Evolutionary conservation across 2,329 filamentous ascomycete species (phyloP), one percentile per base, ranked within the genome.

Genomic region (Elsinoe perseae): DNA sequence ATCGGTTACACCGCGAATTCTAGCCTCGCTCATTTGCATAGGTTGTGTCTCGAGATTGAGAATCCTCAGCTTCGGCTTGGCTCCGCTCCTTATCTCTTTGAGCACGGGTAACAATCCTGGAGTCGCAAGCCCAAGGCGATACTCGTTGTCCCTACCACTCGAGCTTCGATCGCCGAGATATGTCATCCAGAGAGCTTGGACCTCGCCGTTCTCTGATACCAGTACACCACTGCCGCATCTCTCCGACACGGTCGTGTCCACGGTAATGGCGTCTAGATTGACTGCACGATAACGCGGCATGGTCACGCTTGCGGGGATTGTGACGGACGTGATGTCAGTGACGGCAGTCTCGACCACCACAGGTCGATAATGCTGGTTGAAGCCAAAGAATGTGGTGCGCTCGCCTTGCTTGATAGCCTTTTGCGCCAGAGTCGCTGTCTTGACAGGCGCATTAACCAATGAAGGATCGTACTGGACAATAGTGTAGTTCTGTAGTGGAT

Each of bases 301-400:
- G 1, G 89, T 84, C 0, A 88, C 86, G 71, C 95, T 97, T 23
- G 93, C 90, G 0, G 93, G 95, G 60, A 98, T 97, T 0, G 91
- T 89, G 2, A 97, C 93, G 1, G 93, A 93, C 9, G 92, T 97
- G 66, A 98, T 95, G 69, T 98, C 93, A 0, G 95, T 98, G 12
- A 98, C 90, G 0, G 87, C 89, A 0, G 93, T 97, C 64, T 95
- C 90, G 4, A 90, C 88, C 63, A 96, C 89, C 3, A 97, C 92
- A 38, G 96, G 89, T 32, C 92, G 84, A 59, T 92, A 86, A 62
- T 96, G 97, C 62, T 95, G 85, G 68, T 98, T 98, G 75, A 95
- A 95, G n/a, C 93, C 95, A 61, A 98, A 87, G 72, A 98, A 98
- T 63, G 95, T 91, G 0, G 91, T 96, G 57, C 92, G 86, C 50